Conservation (phyloP, 257 asterid genomes). For the Haberlea rhodopensis region DNA sequence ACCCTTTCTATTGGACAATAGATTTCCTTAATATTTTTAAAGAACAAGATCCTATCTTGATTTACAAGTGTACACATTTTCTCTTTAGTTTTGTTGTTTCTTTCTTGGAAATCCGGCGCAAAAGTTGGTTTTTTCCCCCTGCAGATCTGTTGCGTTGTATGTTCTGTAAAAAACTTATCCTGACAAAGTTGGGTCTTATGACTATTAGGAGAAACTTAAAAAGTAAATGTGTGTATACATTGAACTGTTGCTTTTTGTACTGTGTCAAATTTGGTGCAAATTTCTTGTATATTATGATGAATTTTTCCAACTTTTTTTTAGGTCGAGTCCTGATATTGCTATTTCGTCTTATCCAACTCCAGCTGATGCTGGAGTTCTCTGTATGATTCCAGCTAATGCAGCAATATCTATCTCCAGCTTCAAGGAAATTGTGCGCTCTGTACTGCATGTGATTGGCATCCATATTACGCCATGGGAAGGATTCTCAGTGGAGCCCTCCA, state of each 20-base stretch:
- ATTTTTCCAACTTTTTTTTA: conserved; percentile 20
- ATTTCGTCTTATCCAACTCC: conserved; percentile 77
- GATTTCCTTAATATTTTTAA: neutral
- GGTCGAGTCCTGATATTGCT: conserved; percentile 54
- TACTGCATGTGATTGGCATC: conserved; percentile 71
- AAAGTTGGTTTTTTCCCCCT: conserved; percentile 17
- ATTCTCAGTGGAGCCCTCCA: conserved; percentile 47
- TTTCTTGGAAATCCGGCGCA: no score
- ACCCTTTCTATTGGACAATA: neutral
- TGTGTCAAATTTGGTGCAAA: neutral
- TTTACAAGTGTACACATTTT: neutral
- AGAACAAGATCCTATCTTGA: neutral
- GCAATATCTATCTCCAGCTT: no score
- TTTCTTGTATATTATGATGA: neutral
- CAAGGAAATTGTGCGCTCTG: no score
- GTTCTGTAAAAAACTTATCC: conserved; percentile 5
- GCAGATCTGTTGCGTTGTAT: conserved; percentile 8
- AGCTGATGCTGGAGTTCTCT: conserved; percentile 82
- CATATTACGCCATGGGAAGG: conserved; percentile 69
- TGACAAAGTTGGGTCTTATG: conserved; percentile 15
- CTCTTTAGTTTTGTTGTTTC: neutral
- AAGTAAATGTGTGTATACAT: no score
- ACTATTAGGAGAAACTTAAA: no score
- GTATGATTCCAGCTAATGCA: conserved; percentile 73
- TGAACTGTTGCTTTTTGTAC: no score